phyloP scores from a whole-genome alignment of 768 basidiomycete species.

The Naganishia friedmannii region DNA sequence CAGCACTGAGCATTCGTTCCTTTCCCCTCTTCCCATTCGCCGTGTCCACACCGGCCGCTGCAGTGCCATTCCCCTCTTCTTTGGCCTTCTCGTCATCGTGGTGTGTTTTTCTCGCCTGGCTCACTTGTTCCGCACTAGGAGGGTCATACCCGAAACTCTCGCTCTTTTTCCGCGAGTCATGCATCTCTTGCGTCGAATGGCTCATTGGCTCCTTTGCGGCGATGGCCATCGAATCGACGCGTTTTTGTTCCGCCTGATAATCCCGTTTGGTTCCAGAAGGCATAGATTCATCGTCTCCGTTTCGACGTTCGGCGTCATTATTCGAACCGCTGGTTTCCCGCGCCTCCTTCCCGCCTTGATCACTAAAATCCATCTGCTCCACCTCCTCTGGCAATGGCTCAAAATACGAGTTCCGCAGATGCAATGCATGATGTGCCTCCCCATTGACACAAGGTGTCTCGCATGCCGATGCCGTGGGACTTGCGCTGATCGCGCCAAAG shows the following conservation, averaged over 20 bases:
- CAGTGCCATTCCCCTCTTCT: too few species aligned
- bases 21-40: not conserved
- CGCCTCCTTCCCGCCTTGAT: not conserved
- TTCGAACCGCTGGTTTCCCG: not conserved
- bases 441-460: slow-evolving; percentile 9
- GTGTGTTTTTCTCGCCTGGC: too few species aligned
- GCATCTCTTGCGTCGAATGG: not conserved
- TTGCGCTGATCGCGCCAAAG: not conserved
- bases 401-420: not conserved
- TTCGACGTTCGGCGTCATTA: too few species aligned
- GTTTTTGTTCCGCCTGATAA: slow-evolving; percentile 7
- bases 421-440: not conserved
- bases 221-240: not conserved
- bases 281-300: not conserved
- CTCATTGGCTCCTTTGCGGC: not conserved
- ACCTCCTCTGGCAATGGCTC: not conserved
- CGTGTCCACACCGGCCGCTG: too few species aligned
- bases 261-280: not conserved
- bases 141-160: not conserved
- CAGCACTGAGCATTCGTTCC: slow-evolving; percentile 6
- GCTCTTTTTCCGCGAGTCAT: slow-evolving; percentile 1
- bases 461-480: slow-evolving; percentile 8
- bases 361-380: not conserved
- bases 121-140: not conserved
- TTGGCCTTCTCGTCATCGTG: not conserved